Percentiles rank a stretch among this genome's conserved stretches.
These are phyloP conservation scores for Globisporangium parvum DNA, from an alignment of 352 stramenopile species.

Conservation along the genomic window DNA sequence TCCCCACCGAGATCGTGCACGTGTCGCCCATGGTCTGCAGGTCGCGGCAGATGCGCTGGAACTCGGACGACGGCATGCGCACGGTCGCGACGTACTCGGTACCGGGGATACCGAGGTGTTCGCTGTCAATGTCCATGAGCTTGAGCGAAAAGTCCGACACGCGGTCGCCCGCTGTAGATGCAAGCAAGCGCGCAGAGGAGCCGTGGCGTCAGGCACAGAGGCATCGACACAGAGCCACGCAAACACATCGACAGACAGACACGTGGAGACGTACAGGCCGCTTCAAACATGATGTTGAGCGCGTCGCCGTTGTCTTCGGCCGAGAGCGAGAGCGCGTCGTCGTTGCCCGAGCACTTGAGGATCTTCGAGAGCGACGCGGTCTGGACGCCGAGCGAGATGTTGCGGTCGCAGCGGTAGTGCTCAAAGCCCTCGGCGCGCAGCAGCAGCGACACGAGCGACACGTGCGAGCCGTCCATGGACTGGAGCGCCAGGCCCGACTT, in stretches of 20 bases:
- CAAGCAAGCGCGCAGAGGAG: no score
- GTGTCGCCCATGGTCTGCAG: slow-evolving; percentile 98
- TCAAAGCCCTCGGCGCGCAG: slow-evolving; percentile 94
- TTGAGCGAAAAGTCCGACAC: slow-evolving; percentile 98
- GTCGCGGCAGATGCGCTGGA: slow-evolving; percentile 98
- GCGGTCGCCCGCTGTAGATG: slow-evolving; percentile 69
- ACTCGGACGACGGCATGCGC: slow-evolving; percentile 95
- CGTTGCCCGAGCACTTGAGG: slow-evolving; percentile 98
- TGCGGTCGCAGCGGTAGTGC: slow-evolving; percentile 98
- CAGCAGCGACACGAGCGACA: slow-evolving; percentile 95
- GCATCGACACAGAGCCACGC: slow-evolving; percentile 46
- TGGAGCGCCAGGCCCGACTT: slow-evolving; percentile 91
- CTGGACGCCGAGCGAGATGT: slow-evolving; percentile 97
- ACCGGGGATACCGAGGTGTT: slow-evolving; percentile 98
- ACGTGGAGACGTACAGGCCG: slow-evolving; percentile 77
- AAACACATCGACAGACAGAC: no score
- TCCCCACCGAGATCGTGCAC: slow-evolving; percentile 93
- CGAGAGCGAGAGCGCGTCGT: slow-evolving; percentile 97
- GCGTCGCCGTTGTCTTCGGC: slow-evolving; percentile 96
- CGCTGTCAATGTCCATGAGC: slow-evolving; percentile 99
- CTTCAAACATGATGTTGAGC: slow-evolving; percentile 98
- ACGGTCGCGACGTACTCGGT: slow-evolving; percentile 97
- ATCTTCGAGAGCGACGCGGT: slow-evolving; percentile 98
- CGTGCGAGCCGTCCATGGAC: slow-evolving; percentile 99
- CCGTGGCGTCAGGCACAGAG: no score